phyloP scores from a whole-genome alignment of 2,329 filamentous ascomycete species.

The Trichoderma semiorbis region DNA sequence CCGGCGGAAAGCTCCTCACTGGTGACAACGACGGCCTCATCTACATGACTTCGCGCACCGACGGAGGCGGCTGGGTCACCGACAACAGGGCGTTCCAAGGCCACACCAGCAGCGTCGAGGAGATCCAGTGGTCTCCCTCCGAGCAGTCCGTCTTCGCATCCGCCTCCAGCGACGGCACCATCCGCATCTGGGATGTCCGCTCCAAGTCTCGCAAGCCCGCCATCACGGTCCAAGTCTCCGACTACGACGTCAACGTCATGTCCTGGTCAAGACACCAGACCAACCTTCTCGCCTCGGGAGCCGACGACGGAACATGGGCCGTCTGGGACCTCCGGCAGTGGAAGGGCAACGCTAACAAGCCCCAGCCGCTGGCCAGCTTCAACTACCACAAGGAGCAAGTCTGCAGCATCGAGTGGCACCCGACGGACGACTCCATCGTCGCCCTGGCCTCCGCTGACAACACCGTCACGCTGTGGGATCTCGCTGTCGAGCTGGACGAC shows the following conservation, averaged over 20 bases:
- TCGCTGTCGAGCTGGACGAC: constrained; percentile 94
- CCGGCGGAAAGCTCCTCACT: constrained; percentile 81
- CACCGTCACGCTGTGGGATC: constrained; percentile 93
- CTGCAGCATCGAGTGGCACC: constrained; percentile 95
- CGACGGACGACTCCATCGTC: constrained; percentile 92
- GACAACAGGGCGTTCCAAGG: constrained; percentile 80
- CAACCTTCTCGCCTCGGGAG: constrained; percentile 86
- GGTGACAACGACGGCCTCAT: constrained; percentile 90
- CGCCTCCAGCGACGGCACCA: constrained; percentile 86
- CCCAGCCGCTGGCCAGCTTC: constrained; percentile 86
- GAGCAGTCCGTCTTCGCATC: constrained; percentile 94
- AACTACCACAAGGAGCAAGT: constrained; percentile 95
- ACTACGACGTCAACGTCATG: constrained; percentile 90
- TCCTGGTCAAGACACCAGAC: constrained; percentile 88
- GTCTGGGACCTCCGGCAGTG: constrained; percentile 96
- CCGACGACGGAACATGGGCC: constrained; percentile 89
- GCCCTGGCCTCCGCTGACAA: constrained; percentile 90
- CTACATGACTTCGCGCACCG: constrained; percentile 79
- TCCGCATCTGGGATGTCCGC: constrained; percentile 93
- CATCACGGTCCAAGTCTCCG: constrained; percentile 78
- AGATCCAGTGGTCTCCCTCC: constrained; percentile 93
- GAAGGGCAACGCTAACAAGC: constrained; percentile 64
- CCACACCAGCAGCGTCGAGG: constrained; percentile 83
- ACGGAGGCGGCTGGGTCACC: constrained; percentile 85
- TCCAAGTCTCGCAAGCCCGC: constrained; percentile 88